Base-by-base conservation (phyloP, 2,329 filamentous ascomycete species). In the Alternaria gaisen region DNA sequence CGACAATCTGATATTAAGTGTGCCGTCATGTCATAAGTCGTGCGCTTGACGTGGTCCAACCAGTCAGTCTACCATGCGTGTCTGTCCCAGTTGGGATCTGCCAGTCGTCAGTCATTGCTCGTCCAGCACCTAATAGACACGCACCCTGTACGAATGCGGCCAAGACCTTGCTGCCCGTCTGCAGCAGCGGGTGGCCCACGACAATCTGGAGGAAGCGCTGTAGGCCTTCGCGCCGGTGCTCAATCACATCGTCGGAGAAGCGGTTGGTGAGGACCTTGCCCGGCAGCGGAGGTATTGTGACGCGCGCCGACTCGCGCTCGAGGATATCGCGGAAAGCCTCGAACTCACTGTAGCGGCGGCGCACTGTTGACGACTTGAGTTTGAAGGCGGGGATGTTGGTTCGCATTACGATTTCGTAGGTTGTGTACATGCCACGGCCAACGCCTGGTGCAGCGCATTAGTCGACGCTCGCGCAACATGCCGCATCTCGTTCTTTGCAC, bases 331-430 rank as follows among this genome's bases (percentile, higher is more conserved):
- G 92, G 81, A 99, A 99, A 83, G 97, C 94, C 83, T 99, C 95
- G 79, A 99, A 99, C 81, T 99, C 95, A 58, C 91, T 95, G 84
- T 99, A 99, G 53, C 95, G 92, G 65, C 95, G 90, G 70, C 94
- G 93, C 64, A 99, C 95, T 70, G 89, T 88, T 67, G 90, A 93
- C 78, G 80, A 79, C 67, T 94, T 93, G 72, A 97, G 89, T 84
- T 98, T 98, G 87, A 99, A 99, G 72, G 95, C 94, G 60, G 95
- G 95, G 77, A 99, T 99, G 83, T 99, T 99, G 82, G 95, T 99
- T 73, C 92, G 90, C 84, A 95, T 97, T 72, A 97, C 87, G 77
- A 99, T 97, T 81, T 98, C 94, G 85, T 98, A 99, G 82, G 96
- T 95, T 56, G 95, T 99, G 85, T 98, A 98, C 93, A 97, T 97